Conservation (phyloP, 768 basidiomycete genomes). For the Mycena metata region DNA sequence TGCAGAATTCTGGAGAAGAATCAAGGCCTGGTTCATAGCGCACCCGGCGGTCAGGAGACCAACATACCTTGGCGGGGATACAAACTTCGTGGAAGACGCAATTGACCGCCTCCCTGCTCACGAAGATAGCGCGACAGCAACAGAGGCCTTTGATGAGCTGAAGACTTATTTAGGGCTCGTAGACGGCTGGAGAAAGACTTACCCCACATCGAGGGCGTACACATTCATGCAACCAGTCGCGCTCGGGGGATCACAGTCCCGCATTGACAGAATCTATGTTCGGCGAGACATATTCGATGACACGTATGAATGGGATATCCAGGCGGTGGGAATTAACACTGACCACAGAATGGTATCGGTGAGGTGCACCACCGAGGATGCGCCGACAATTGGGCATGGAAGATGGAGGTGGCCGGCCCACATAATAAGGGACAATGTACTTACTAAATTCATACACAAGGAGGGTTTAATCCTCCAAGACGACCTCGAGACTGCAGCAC, state of each 20-base stretch:
- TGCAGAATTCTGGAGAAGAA: slow-evolving; percentile 46
- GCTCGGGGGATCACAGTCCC: neutral
- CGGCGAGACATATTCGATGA: neutral
- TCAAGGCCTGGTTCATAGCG: slow-evolving; percentile 25
- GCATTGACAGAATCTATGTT: neutral
- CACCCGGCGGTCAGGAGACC: neutral
- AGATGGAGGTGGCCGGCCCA: too few species aligned
- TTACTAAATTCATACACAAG: neutral
- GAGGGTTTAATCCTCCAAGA: neutral
- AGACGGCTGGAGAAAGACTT: neutral
- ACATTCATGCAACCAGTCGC: neutral
- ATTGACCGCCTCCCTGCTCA: neutral
- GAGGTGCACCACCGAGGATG: slow-evolving; percentile 31
- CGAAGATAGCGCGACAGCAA: too few species aligned
- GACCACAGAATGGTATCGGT: slow-evolving; percentile 47
- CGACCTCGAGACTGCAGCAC: neutral
- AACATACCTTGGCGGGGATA: neutral
- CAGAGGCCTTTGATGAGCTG: neutral
- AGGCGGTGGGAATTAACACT: too few species aligned
- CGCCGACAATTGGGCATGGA: slow-evolving; percentile 43
- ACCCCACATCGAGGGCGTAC: neutral
- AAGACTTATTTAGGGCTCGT: neutral
- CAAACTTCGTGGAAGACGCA: neutral
- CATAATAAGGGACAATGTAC: neutral
- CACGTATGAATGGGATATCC: too few species aligned